Conservation (phyloP, 2,329 filamentous ascomycete species). For the Talaromyces pinophilus region DNA sequence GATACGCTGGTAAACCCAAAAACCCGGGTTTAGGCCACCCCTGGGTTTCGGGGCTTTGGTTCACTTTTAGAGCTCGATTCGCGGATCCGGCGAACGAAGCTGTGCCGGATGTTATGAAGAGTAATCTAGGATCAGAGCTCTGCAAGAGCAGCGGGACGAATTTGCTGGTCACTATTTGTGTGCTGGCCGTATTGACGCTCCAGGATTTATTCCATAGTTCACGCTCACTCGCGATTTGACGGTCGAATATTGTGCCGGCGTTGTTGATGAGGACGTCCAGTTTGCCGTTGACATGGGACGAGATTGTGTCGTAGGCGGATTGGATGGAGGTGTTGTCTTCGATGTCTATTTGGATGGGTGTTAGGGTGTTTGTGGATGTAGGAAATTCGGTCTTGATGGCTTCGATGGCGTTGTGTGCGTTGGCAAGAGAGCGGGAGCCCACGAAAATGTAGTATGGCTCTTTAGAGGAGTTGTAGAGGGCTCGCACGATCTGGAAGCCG, state of each 20-base stretch:
- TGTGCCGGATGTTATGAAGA: constrained; percentile 52
- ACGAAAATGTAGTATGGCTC: constrained; percentile 59
- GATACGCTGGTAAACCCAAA: constrained; percentile 37
- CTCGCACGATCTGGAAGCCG: constrained; percentile 60
- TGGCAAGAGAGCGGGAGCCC: constrained; percentile 55
- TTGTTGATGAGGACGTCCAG: constrained; percentile 62
- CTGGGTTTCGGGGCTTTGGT: constrained; percentile 17
- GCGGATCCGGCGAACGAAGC: constrained; percentile 37
- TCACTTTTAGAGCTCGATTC: not conserved
- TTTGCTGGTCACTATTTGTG: constrained; percentile 47
- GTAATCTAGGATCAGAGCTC: constrained; percentile 48
- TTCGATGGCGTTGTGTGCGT: constrained; percentile 53
- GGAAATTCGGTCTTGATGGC: constrained; percentile 47
- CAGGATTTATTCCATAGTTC: constrained; percentile 51
- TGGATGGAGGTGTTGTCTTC: constrained; percentile 56
- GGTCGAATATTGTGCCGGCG: constrained; percentile 44
- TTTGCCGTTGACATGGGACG: constrained; percentile 41
- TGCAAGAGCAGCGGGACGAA: constrained; percentile 57
- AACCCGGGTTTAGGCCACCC: constrained; percentile 47
- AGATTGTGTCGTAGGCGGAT: constrained; percentile 47
- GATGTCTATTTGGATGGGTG: constrained; percentile 56
- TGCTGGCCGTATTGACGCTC: constrained; percentile 55
- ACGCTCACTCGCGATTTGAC: constrained; percentile 30
- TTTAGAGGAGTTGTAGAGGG: constrained; percentile 49
- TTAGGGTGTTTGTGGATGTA: constrained; percentile 44